A percentile compares a stretch with the other conserved stretches of the same genome.
Evolutionary conservation across 1,284 basidiomycete species (phyloP).

Genomic region (Tremellales sp.): DNA sequence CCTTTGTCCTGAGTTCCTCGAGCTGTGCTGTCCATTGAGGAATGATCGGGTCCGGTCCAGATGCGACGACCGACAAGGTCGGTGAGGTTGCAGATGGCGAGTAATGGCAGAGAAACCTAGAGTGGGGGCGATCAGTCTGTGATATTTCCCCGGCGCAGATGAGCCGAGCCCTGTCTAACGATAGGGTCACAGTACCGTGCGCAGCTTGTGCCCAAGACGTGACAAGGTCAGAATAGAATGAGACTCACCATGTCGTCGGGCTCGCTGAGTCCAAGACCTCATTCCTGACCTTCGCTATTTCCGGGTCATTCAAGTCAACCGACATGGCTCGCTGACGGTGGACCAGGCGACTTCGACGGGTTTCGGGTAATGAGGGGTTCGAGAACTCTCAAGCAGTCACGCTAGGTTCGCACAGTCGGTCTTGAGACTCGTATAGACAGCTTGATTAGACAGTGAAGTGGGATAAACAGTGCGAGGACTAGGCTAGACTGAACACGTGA

Average conservation of each 20-base stretch:
- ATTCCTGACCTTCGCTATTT: conserved; percentile 16
- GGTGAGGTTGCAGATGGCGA: conserved; percentile 9
- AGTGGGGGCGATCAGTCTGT: conserved; percentile 1
- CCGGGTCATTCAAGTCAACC: conserved; percentile 32
- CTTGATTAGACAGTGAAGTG: no score
- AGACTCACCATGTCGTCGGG: conserved; percentile 23
- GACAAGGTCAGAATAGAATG: background rate
- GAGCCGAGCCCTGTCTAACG: background rate
- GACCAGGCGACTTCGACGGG: no score
- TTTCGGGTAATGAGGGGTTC: no score
- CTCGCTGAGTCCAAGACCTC: conserved; percentile 19
- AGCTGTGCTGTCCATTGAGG: conserved; percentile 13
- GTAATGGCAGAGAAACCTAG: conserved; percentile 33
- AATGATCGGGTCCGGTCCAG: conserved; percentile 24
- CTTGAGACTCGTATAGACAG: no score
- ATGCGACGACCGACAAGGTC: conserved; percentile 16
- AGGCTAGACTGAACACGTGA: no score
- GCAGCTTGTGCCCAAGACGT: no score
- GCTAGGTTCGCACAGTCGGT: no score
- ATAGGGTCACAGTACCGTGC: no score
- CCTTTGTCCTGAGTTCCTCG: background rate
- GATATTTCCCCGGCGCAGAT: background rate
- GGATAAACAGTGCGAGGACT: no score
- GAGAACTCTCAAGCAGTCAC: no score
- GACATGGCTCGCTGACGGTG: no score